Evolutionary conservation across 345 rosid species (phyloP).

Genomic region (Dipteronia dyeriana): DNA sequence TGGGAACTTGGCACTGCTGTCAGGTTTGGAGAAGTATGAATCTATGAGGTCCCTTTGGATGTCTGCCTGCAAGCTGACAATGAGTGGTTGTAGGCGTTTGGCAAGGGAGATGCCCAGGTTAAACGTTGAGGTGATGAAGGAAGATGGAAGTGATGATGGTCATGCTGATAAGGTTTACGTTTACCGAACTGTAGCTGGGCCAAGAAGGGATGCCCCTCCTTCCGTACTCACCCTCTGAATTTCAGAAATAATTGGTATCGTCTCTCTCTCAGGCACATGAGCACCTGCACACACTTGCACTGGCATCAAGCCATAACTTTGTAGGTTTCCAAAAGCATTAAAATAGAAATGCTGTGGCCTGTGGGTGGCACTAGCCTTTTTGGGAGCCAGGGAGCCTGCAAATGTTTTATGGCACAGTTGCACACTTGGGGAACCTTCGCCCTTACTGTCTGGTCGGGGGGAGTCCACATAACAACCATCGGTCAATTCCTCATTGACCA

Average conservation of each 20-base stretch:
- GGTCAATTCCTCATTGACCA: not conserved
- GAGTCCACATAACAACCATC: not conserved
- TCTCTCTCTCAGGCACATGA: not conserved
- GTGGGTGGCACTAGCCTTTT: not conserved
- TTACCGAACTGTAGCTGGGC: slow-evolving; percentile 70
- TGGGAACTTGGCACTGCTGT: slow-evolving; percentile 62
- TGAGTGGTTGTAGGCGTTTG: slow-evolving; percentile 54
- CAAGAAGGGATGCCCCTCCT: slow-evolving; percentile 68
- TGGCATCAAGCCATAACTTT: not conserved
- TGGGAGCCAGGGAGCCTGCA: not conserved
- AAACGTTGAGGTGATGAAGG: slow-evolving; percentile 76
- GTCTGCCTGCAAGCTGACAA: slow-evolving; percentile 71
- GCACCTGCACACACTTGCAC: not conserved
- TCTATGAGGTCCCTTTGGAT: slow-evolving; percentile 83
- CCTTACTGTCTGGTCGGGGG: not conserved
- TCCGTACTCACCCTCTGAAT: slow-evolving; percentile 56
- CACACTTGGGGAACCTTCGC: not conserved
- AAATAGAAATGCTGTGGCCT: not conserved
- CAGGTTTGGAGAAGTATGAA: slow-evolving; percentile 69
- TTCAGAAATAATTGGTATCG: slow-evolving; percentile 21
- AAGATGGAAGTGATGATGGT: slow-evolving; percentile 53
- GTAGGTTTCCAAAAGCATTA: not conserved
- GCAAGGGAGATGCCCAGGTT: slow-evolving; percentile 68
- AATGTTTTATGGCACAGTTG: too few species aligned
- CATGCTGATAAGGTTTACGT: slow-evolving; percentile 60